Evolutionary conservation across 306 rosid genomes (phyloP), one percentile per base, ranked within the genome.

Genomic region (Quercus variabilis): DNA sequence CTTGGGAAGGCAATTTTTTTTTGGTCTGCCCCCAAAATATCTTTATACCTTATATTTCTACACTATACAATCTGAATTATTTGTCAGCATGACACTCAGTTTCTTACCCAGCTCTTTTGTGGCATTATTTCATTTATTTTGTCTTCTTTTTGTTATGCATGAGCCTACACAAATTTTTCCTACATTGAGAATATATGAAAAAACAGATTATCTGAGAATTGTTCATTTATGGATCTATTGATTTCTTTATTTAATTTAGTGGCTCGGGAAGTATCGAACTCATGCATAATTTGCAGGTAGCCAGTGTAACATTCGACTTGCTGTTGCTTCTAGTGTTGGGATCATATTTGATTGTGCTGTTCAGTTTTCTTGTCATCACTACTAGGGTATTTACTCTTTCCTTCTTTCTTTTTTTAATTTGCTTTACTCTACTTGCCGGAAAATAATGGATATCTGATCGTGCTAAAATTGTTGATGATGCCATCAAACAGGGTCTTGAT

Each of bases 241-340:
- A 65, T 43, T 69, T 31, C 69, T 69, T 51, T 72, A 41, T 23
- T 51, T 72, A 21, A 57, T 38, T 25, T 26, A 23, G 67, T 69
- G 69, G 71, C 60, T 71, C 46, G 20, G 55, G 69, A 76, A 72
- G 19, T 82, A 85, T 85, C 26, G 51, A 64, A 41, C 64, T 69
- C 58, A 35, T 54, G n/a, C 67, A 54, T 82, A 67, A 70, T 49
- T 87, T 77, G 28, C 97, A 96, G 99, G 98, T 96, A 69, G 99
- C 97, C 41, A 93, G 98, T 69, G 98, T 96, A 80, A 91, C 99
- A 62, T 96, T 96, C 49, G 99, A 96, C 89, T 90, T 96, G 86
- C 89, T 91, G 84, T 86, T 96, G 88, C 98, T 96, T 87, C 90
- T 96, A 62, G 91, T 79, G n/a, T 59, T 89, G 85, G 93, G 93